Percentiles rank a stretch among this genome's conserved stretches.
Conservation (phyloP, 805 yeast genomes). For the Scheffersomyces amazonensis region DNA sequence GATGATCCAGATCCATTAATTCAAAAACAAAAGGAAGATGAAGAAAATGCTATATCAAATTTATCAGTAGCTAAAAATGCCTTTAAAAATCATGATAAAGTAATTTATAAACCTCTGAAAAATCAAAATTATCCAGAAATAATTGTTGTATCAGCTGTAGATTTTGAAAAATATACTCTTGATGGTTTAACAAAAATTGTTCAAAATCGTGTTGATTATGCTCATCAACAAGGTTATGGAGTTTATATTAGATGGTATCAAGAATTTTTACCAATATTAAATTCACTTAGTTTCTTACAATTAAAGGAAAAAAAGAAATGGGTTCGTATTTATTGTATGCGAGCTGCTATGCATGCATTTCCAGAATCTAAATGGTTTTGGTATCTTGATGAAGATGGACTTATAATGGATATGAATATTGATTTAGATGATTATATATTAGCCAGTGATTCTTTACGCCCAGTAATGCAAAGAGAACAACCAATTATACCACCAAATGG, state of each 20-base stretch:
- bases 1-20: constrained; percentile 38
- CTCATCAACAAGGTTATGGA: constrained; percentile 77
- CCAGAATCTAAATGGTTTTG: constrained; percentile 90
- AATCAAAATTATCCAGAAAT: constrained; percentile 53
- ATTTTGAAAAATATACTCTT: constrained; percentile 62
- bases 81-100: constrained; percentile 65
- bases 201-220: constrained; percentile 87
- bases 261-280: constrained; percentile 68
- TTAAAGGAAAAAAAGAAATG: constrained; percentile 50
- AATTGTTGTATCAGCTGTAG: constrained; percentile 75
- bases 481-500: constrained; percentile 73
- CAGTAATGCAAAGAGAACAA: constrained; percentile 62
- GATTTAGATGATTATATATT: constrained; percentile 61
- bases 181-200: constrained; percentile 65
- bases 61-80: constrained; percentile 48
- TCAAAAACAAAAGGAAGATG: constrained; percentile 42
- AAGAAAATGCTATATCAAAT: constrained; percentile 44
- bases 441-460: constrained; percentile 56
- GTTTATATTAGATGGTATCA: constrained; percentile 80
- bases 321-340: constrained; percentile 60
- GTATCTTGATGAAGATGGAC: constrained; percentile 76
- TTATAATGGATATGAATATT: constrained; percentile 69
- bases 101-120: constrained; percentile 41
- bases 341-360: constrained; percentile 92
- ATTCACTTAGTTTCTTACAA: constrained; percentile 38